phyloP scores from a whole-genome alignment of 2,329 filamentous ascomycete species.

The Xylariaceae sp. region DNA sequence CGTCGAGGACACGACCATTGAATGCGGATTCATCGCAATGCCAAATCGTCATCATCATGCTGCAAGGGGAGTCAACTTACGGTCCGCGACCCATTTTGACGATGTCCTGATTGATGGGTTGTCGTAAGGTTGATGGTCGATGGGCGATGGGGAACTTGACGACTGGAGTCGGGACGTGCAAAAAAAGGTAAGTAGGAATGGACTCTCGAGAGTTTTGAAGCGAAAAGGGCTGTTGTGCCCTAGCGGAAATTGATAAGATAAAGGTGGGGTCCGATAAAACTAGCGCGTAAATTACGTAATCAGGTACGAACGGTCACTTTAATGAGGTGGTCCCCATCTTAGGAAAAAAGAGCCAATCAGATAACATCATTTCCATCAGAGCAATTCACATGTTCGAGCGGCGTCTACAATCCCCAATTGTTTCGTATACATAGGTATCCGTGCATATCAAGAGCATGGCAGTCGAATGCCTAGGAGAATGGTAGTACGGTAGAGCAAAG shows the following conservation, averaged over 20 bases:
- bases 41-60: background rate
- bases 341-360: slow-evolving; percentile 11
- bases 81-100: slow-evolving; percentile 47
- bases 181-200: slow-evolving; percentile 23
- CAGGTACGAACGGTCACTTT: background rate
- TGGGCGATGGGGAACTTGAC: slow-evolving; percentile 13
- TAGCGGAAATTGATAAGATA: slow-evolving; percentile 25
- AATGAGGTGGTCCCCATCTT: background rate
- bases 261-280: background rate
- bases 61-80: slow-evolving; percentile 39
- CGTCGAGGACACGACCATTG: background rate
- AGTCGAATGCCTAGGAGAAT: too few species aligned
- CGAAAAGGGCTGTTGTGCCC: slow-evolving; percentile 30
- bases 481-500: too few species aligned
- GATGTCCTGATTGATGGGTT: slow-evolving; percentile 34
- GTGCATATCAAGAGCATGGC: too few species aligned
- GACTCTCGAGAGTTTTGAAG: slow-evolving; percentile 15
- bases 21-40: too few species aligned
- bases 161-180: slow-evolving; percentile 13
- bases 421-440: too few species aligned
- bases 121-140: slow-evolving; percentile 27
- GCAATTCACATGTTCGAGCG: background rate
- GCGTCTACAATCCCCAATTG: too few species aligned
- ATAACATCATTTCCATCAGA: slow-evolving; percentile 7
- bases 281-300: background rate